These are phyloP conservation scores for Phylloporus sp. DNA, from an alignment of 768 basidiomycete species.

Conservation along the genomic window DNA sequence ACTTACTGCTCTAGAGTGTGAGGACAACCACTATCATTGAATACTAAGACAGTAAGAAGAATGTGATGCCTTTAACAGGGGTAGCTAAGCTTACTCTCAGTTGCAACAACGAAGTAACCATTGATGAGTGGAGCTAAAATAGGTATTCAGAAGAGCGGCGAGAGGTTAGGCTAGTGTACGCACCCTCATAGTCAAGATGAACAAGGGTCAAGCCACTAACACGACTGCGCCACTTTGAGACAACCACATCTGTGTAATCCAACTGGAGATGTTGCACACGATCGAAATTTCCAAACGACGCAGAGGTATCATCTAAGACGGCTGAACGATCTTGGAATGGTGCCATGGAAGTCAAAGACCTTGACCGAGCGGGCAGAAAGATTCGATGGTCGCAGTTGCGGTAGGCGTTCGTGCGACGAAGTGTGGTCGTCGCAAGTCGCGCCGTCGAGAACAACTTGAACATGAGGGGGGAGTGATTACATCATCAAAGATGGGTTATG, in stretches of 20 bases:
- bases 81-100: slow-evolving; percentile 64
- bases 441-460: slow-evolving; percentile 30
- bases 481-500: slow-evolving; percentile 19
- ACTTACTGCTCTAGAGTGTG: slow-evolving; percentile 94
- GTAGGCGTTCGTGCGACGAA: slow-evolving; percentile 11
- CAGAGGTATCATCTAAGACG: slow-evolving; percentile 11
- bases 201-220: slow-evolving; percentile 86
- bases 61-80: not conserved
- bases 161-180: slow-evolving; percentile 14
- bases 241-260: slow-evolving; percentile 70
- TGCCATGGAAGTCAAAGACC: slow-evolving; percentile 29
- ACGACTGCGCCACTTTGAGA: slow-evolving; percentile 88
- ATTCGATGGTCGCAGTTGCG: not conserved
- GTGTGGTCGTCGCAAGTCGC: slow-evolving; percentile 8
- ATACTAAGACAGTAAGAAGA: slow-evolving; percentile 51
- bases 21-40: slow-evolving; percentile 91
- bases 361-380: not conserved
- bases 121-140: slow-evolving; percentile 80
- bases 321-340: slow-evolving; percentile 16
- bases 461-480: slow-evolving; percentile 17
- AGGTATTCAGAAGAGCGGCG: slow-evolving; percentile 12
- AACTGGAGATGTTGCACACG: slow-evolving; percentile 72
- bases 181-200: slow-evolving; percentile 88
- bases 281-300: slow-evolving; percentile 76
- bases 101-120: slow-evolving; percentile 85